Evolutionary conservation across 768 basidiomycete genomes (phyloP), one percentile per base, ranked within the genome.

Genomic region (Phlegmacium glaucopus): DNA sequence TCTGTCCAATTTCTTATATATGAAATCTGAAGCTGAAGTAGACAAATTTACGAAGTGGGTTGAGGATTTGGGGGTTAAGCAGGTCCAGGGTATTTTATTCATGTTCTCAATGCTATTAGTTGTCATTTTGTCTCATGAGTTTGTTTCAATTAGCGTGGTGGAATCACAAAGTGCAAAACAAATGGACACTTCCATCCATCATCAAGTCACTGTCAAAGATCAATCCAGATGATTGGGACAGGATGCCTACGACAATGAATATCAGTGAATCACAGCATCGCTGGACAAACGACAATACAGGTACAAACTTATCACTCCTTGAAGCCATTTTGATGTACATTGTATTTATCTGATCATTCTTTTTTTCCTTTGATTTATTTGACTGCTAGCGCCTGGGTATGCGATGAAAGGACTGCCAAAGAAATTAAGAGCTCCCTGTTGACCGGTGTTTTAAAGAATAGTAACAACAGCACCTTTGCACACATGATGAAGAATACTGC

Each of bases 101-200:
- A 11, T 16, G 2, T 13, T 8, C 3, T 37, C 18, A 32, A 39
- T 7, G 16, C 7, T 28, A 25, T 16, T 15, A 11, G n/a, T 27
- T 22, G 5, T 40, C 13, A 10, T 22, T 35, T n/a, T 6, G 9
- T 22, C 6, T 39, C 16, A 15, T 28, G n/a, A n/a, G n/a, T n/a
- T n/a, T n/a, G n/a, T n/a, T n/a, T n/a, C n/a, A n/a, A 17, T 25
- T 39, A 57, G 56, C 49, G 48, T 61, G 58, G 60, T 61, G 60
- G 60, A 32, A 37, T 1, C 58, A 58, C 42, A 60, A 59, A 29
- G 38, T 42, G 6, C 44, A 55, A 10, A 55, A 48, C 42, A 52
- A 22, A 1, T 62, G 58, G 57, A 55, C 58, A 18, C 22, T 60
- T 9, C 53, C 54, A 1, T 55, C 53, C 16, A 37, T 62, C 15